These are phyloP conservation scores for Colletotrichum siamense DNA, from an alignment of 2,329 filamentous ascomycete genomes.

Conservation along the genomic window DNA sequence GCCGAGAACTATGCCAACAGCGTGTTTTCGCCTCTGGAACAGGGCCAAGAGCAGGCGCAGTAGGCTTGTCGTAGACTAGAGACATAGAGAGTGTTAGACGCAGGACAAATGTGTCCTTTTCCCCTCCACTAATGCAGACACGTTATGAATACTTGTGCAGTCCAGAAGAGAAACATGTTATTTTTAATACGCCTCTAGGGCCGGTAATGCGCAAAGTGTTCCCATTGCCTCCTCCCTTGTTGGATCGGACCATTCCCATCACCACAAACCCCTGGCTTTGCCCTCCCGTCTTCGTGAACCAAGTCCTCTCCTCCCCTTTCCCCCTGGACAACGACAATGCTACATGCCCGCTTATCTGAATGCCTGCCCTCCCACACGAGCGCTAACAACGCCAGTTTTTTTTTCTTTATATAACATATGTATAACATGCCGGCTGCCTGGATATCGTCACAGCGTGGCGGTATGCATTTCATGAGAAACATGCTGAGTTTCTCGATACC, in stretches of 20 bases:
- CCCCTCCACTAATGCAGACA: background rate
- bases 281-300: background rate
- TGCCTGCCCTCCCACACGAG: background rate
- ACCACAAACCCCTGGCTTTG: background rate
- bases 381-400: background rate
- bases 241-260: background rate
- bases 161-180: background rate
- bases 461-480: background rate
- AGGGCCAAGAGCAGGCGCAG: background rate
- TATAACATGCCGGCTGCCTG: background rate
- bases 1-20: slow-evolving; percentile 66
- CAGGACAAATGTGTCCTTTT: background rate
- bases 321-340: background rate
- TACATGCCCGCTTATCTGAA: background rate
- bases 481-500: background rate
- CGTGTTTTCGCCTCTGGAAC: slow-evolving; percentile 39
- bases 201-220: slow-evolving; percentile 1
- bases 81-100: background rate
- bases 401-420: background rate
- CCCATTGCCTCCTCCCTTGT: background rate
- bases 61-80: background rate
- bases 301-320: background rate
- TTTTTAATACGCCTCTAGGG: slow-evolving; percentile 10
- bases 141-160: background rate
- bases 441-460: background rate